Evolutionary conservation across 768 basidiomycete species (phyloP), one percentile per base, ranked within the genome.

Genomic region (Lepiota venenata): DNA sequence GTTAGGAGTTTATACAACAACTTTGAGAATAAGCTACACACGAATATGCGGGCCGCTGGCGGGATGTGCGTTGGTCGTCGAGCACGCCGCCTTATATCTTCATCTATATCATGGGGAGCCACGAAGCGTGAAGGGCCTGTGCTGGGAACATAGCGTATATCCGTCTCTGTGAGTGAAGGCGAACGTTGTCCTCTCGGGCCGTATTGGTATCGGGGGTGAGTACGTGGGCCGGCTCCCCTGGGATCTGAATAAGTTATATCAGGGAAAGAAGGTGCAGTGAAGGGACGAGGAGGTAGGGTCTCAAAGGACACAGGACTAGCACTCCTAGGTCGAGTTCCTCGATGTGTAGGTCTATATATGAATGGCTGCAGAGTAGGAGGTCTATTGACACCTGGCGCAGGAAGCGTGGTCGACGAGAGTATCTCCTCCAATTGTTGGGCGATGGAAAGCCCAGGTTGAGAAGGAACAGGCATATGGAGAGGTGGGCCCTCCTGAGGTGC

Each of bases 391-490:
- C 35, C 53, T 15, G 53, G 42, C 35, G 44, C 44, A 43, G 45
- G 32, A 39, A 48, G 51, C 9, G 52, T 29, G 2, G 37, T 43
- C 35, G 58, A 54, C 16, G 78, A 75, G 22, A 89, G 60, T 32
- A 88, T 74, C 7, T 84, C 82, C 54, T 83, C 79, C 4, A 89
- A 65, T 50, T 82, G 78, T 47, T 85, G 77, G 8, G 80, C 79
- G 36, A 88, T 69, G 0, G 85, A 80, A 3, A 72, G 78, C 7
- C 78, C 80, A 25, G 74, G 59, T 5, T 74, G 75, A 4, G 74
- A 64, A 4, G 82, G 78, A n/a, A 81, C 68, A 0, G 78, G 75
- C 63, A 66, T 69, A 55, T 67, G 68, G 11, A 58, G 65, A 14
- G 50, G 56, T 37, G 50, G 55, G 39, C 27, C 47, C 59, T 62